phyloP scores from a whole-genome alignment of 768 basidiomycete genomes.

The Naganishia vishniacii region DNA sequence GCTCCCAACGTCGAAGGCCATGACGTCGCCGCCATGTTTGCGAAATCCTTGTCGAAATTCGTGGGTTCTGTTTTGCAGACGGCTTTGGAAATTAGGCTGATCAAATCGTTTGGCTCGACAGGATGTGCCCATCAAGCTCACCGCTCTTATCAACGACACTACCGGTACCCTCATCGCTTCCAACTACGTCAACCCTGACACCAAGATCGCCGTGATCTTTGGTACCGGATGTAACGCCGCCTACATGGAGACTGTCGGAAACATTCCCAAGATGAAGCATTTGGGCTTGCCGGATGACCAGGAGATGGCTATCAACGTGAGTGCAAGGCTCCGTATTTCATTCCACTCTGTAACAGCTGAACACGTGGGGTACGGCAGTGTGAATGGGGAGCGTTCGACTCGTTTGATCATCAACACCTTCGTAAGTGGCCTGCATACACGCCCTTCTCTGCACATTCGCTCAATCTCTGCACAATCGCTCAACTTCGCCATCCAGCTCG shows the following conservation, averaged over 20 bases:
- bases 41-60: constrained; percentile 66
- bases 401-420: constrained; percentile 86
- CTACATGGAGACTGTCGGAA: constrained; percentile 83
- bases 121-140: constrained; percentile 76
- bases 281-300: constrained; percentile 60
- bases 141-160: constrained; percentile 92
- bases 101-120: constrained; percentile 41
- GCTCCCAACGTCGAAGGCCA: constrained; percentile 82
- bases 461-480: too few relatives aligned
- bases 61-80: constrained; percentile 52
- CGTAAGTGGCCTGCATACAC: constrained; percentile 51
- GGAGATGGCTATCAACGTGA: constrained; percentile 93
- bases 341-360: not conserved
- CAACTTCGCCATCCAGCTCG: constrained; percentile 52
- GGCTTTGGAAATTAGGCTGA: not conserved
- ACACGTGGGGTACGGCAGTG: constrained; percentile 26
- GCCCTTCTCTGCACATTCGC: constrained; percentile 66
- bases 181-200: constrained; percentile 82
- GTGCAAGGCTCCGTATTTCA: constrained; percentile 50
- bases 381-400: constrained; percentile 89
- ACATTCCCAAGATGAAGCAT: constrained; percentile 76
- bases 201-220: constrained; percentile 92
- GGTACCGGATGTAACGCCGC: constrained; percentile 98
- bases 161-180: constrained; percentile 97
- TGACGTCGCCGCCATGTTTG: constrained; percentile 92